Evolutionary conservation across 176 grass and related monocot species (phyloP), one percentile per base, ranked within the genome.

Genomic region (Stipa capillata): DNA sequence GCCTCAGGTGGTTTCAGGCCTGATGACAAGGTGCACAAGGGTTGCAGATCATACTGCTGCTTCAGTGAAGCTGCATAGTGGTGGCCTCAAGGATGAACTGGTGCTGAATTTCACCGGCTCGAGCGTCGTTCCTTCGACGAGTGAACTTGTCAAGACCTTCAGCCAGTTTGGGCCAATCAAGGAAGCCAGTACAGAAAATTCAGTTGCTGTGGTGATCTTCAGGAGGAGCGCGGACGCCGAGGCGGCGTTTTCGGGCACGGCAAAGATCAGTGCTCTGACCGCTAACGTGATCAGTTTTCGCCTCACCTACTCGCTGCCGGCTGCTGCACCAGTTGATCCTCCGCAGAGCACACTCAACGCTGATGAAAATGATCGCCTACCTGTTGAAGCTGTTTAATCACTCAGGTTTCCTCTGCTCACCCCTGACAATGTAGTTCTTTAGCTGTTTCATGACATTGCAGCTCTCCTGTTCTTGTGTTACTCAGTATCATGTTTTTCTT

Each of bases 141-240:
- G 16, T 37, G 76, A 89, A 35, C 86, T 93, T 8, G 66, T 77
- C 31, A 73, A 29, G 25, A 72, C 85, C 77, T 97, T 97, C 48
- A 76, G 88, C 56, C 63, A 42, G 27, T 93, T 85, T 63, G 94
- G 94, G 23, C 86, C 86, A 13, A 10, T 93, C 55, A 62, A 79
- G 50, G 87, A 92, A 47, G 91, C 32, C 54, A 81, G 72, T 60
- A 51, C 65, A 27, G 78, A 80, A 15, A 74, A 72, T 16, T 42
- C 80, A 6, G 37, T 52, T 48, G 90, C 82, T 17, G 3, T 75
- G 6, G 87, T 92, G 70, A 50, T 88, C 72, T 94, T 90, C 72
- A 79, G 69, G 77, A 91, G 33, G 50, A 51, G 41, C 16, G 27
- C 8, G 6, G 82, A 93, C 81, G 91, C 86, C 20, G 89, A 87